Evolutionary conservation across 352 stramenopile genomes (phyloP).

Genomic region (Peronosclerospora sorghi): DNA sequence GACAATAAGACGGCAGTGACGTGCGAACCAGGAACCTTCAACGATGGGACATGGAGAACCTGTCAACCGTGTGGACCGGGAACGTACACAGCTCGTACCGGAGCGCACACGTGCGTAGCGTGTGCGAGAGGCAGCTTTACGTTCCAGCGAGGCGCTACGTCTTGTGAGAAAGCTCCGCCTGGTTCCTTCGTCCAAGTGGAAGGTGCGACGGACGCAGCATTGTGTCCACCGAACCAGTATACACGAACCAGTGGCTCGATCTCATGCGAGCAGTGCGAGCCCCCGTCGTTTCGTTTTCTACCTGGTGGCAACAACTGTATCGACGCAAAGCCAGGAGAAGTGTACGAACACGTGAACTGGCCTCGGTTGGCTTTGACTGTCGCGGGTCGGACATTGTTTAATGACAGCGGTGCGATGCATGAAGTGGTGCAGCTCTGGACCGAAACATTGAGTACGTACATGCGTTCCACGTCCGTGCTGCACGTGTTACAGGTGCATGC

Average conservation of each 20-base stretch:
- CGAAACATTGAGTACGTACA: conserved; percentile 13
- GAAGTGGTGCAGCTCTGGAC: conserved; percentile 15
- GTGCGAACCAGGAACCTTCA: conserved; percentile 28
- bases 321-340: conserved; percentile 21
- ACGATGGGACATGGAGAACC: conserved; percentile 18
- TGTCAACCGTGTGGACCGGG: conserved; percentile 26
- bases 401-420: too few species aligned
- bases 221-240: conserved; percentile 22
- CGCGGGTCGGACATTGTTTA: conserved; percentile 7
- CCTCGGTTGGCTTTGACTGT: conserved; percentile 17
- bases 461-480: conserved; percentile 5
- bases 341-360: conserved; percentile 33
- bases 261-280: conserved; percentile 20
- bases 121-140: conserved; percentile 31
- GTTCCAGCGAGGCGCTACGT: conserved; percentile 7
- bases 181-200: conserved; percentile 25
- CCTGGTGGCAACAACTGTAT: conserved; percentile 21
- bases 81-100: conserved; percentile 10
- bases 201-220: conserved; percentile 16
- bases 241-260: conserved; percentile 10
- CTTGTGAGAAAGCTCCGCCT: conserved; percentile 18
- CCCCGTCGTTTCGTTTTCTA: conserved; percentile 22
- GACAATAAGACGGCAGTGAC: conserved; percentile 1
- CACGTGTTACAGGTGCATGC: conserved; percentile 19
- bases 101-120: conserved; percentile 11